A percentile compares a stretch with the other conserved stretches of the same genome.
phyloP scores from a whole-genome alignment of 768 basidiomycete species.

The Phylloporus sp. region DNA sequence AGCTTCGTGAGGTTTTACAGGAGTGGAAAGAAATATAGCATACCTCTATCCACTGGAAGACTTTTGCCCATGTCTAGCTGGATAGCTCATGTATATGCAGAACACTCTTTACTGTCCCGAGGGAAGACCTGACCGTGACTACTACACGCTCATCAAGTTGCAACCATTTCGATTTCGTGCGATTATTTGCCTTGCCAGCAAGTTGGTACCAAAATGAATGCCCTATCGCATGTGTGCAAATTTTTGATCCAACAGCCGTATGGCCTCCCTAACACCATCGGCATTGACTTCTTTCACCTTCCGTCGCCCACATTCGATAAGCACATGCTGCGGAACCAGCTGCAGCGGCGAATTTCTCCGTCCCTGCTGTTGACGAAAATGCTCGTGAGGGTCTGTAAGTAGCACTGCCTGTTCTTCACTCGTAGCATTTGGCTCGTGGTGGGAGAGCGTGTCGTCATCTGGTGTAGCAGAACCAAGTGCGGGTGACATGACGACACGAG shows the following conservation, averaged over 20 bases:
- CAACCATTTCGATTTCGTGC: no score
- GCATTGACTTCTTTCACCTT: slow-evolving; percentile 61
- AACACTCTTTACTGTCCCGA: no score
- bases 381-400: slow-evolving; percentile 51
- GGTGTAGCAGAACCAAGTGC: slow-evolving; percentile 46
- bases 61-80: no score
- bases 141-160: no score
- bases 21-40: slow-evolving; percentile 22
- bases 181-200: no score
- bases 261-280: slow-evolving; percentile 69
- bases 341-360: slow-evolving; percentile 41
- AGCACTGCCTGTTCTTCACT: slow-evolving; percentile 37
- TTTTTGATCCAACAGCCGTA: slow-evolving; percentile 67
- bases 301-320: slow-evolving; percentile 58
- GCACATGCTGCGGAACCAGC: slow-evolving; percentile 57
- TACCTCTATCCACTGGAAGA: no score
- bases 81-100: no score
- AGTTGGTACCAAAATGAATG: not conserved
- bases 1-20: slow-evolving; percentile 29
- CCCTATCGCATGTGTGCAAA: slow-evolving; percentile 38
- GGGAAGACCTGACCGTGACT: no score
- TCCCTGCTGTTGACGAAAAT: slow-evolving; percentile 43
- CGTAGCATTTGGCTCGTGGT: slow-evolving; percentile 6
- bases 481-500: slow-evolving; percentile 56
- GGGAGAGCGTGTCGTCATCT: slow-evolving; percentile 32